These are phyloP conservation scores for Trichoderma asperelloides DNA, from an alignment of 495 filamentous ascomycete genomes.

Conservation along the genomic window DNA sequence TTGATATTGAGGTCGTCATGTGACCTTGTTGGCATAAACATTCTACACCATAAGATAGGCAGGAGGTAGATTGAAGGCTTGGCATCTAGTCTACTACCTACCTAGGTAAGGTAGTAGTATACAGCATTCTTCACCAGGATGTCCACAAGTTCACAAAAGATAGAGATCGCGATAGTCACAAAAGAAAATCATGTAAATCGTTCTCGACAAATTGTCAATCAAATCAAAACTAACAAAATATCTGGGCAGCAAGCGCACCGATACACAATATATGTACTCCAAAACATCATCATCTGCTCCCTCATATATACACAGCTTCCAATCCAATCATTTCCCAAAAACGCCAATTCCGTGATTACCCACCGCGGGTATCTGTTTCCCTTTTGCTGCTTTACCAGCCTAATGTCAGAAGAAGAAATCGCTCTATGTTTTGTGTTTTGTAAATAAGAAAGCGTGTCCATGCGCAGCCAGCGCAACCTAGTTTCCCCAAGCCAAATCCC, in stretches of 20 bases:
- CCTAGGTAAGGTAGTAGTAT: too few relatives aligned
- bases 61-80: too few relatives aligned
- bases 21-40: too few relatives aligned
- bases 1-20: too few relatives aligned
- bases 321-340: background rate
- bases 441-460: background rate
- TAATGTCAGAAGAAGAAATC: background rate
- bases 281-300: background rate
- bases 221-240: background rate
- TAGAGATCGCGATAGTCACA: background rate
- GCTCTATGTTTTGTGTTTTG: background rate
- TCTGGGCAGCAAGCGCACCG: background rate
- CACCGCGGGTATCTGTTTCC: background rate
- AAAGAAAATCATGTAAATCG: background rate
- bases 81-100: too few relatives aligned
- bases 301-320: too few relatives aligned
- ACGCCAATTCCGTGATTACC: background rate
- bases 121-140: background rate
- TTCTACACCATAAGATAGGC: too few relatives aligned
- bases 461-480: background rate
- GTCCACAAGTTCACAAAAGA: background rate
- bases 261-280: background rate
- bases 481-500: background rate
- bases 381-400: background rate
- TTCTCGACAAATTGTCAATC: background rate